These are phyloP conservation scores for Trametes hirsuta DNA, from an alignment of 1,284 basidiomycete genomes.

Conservation along the genomic window DNA sequence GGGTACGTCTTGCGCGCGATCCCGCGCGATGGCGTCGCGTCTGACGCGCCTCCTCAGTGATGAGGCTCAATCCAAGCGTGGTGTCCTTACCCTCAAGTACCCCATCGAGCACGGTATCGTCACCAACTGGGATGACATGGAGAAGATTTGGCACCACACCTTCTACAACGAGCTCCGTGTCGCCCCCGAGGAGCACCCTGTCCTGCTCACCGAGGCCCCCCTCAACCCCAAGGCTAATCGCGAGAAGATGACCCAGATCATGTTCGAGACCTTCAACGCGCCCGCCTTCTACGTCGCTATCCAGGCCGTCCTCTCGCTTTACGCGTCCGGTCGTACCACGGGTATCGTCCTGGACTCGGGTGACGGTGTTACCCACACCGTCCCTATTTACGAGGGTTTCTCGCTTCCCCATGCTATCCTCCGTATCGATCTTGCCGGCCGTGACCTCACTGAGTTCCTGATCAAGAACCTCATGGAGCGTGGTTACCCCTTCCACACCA, in stretches of 20 bases:
- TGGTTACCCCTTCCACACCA: conserved; percentile 94
- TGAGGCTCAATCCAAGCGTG: conserved; percentile 95
- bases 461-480: conserved; percentile 95
- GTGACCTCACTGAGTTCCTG: conserved; percentile 92
- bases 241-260: conserved; percentile 98
- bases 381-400: conserved; percentile 96
- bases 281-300: conserved; percentile 94
- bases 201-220: conserved; percentile 90
- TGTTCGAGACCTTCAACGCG: conserved; percentile 97
- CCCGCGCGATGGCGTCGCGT: neutral
- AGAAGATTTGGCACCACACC: conserved; percentile 94
- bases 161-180: conserved; percentile 90
- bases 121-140: conserved; percentile 97
- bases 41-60: conserved; percentile 51
- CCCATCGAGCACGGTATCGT: conserved; percentile 87
- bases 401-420: conserved; percentile 93
- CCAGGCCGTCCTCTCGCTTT: conserved; percentile 91
- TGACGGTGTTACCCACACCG: conserved; percentile 93
- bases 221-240: conserved; percentile 94
- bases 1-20: conserved; percentile 52
- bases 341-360: conserved; percentile 95
- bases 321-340: conserved; percentile 90
- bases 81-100: conserved; percentile 92
- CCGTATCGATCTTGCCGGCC: conserved; percentile 93
- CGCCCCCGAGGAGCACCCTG: conserved; percentile 90